These are phyloP conservation scores for Tetracentron sinense DNA, from an alignment of 164 flowering plant genomes.

Conservation along the genomic window DNA sequence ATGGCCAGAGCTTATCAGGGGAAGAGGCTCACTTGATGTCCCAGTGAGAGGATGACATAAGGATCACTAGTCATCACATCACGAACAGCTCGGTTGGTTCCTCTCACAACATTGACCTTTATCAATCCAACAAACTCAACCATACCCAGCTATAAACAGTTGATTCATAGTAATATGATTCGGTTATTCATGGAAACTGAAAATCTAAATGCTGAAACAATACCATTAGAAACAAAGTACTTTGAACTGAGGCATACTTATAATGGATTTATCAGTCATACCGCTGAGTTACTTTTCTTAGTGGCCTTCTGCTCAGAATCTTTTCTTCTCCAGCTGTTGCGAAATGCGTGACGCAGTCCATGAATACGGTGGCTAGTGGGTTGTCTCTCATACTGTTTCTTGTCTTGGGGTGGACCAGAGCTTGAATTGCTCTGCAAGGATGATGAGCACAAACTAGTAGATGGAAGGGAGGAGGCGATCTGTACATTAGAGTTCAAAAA, in stretches of 20 bases:
- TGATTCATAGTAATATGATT: slow-evolving; percentile 5
- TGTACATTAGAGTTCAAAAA: slow-evolving; percentile 36
- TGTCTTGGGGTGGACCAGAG: slow-evolving; percentile 27
- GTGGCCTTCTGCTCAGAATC: slow-evolving; percentile 41
- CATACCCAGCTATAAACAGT: slow-evolving; percentile 77
- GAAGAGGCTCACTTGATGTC: slow-evolving; percentile 65
- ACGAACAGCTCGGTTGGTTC: slow-evolving; percentile 80
- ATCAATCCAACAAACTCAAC: slow-evolving; percentile 86
- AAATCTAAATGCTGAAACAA: slow-evolving; percentile 2
- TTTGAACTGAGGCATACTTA: not conserved
- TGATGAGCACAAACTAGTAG: slow-evolving; percentile 17
- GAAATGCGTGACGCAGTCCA: slow-evolving; percentile 67
- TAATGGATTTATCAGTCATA: slow-evolving; percentile 18
- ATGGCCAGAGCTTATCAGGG: not conserved
- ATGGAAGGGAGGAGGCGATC: slow-evolving; percentile 32
- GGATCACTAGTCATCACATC: slow-evolving; percentile 92
- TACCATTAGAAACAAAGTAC: not conserved
- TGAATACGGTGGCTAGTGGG: slow-evolving; percentile 37
- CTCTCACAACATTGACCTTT: slow-evolving; percentile 81
- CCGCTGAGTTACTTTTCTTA: slow-evolving; percentile 51
- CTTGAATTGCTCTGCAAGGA: slow-evolving; percentile 17
- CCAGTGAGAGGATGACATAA: slow-evolving; percentile 79
- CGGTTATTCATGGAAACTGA: not conserved
- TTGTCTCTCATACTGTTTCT: slow-evolving; percentile 54
- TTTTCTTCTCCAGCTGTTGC: slow-evolving; percentile 80